These are phyloP conservation scores for Pachysandra terminalis DNA, from an alignment of 164 flowering plant genomes.

Conservation along the genomic window DNA sequence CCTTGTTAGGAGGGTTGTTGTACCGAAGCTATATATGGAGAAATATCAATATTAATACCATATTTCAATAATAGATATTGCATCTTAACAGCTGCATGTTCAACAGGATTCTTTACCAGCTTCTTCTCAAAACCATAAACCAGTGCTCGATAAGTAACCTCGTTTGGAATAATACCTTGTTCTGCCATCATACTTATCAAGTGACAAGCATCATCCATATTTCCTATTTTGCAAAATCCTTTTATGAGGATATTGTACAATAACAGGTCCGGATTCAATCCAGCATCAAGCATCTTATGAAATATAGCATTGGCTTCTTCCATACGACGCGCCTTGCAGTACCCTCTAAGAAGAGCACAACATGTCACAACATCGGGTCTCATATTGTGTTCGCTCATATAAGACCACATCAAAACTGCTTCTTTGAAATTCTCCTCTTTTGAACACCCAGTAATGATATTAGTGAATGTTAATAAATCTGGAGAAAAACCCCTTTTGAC, in stretches of 20 bases:
- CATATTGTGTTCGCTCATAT: constrained; percentile 35
- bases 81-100: constrained; percentile 30
- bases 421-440: constrained; percentile 37
- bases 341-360: constrained; percentile 50
- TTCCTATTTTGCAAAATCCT: constrained; percentile 42
- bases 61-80: constrained; percentile 23
- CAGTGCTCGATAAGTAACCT: constrained; percentile 35
- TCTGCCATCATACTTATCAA: constrained; percentile 39
- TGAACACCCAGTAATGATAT: constrained; percentile 28
- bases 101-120: constrained; percentile 24
- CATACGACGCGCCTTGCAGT: constrained; percentile 35
- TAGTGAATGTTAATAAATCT: constrained; percentile 37
- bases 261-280: constrained; percentile 42
- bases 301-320: constrained; percentile 42
- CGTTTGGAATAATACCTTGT: constrained; percentile 35
- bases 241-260: constrained; percentile 46
- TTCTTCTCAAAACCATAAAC: constrained; percentile 36
- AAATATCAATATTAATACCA: constrained; percentile 19
- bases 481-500: constrained; percentile 36
- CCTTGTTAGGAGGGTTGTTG: too few species aligned
- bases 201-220: constrained; percentile 32
- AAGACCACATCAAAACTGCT: constrained; percentile 42
- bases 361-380: constrained; percentile 51
- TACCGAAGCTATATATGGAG: constrained; percentile 2
- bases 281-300: constrained; percentile 35